A percentile compares a stretch with the other conserved stretches of the same genome.
Conservation (phyloP, 2,329 filamentous ascomycete genomes). For the Diatrype stigma region DNA sequence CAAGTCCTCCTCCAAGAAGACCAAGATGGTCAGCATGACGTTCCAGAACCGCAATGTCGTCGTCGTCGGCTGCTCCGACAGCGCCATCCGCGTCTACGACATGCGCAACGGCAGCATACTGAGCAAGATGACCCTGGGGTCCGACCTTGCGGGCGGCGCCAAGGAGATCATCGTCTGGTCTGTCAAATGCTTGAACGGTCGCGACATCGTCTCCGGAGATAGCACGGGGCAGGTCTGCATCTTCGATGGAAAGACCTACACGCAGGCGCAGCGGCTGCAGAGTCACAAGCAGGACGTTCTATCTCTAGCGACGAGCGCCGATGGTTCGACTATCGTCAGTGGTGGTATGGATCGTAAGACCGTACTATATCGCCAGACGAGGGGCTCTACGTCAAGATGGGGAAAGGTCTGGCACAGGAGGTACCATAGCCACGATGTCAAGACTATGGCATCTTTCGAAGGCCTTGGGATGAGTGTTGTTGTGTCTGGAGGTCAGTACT, state of each 20-base stretch:
- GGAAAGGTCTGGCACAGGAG: constrained; percentile 78
- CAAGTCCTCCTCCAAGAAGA: constrained; percentile 75
- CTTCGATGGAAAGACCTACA: constrained; percentile 91
- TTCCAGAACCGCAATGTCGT: constrained; percentile 82
- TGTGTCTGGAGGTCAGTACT: constrained; percentile 77
- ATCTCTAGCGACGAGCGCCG: constrained; percentile 75
- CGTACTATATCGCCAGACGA: constrained; percentile 70
- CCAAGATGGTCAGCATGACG: constrained; percentile 83
- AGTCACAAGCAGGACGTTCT: constrained; percentile 87
- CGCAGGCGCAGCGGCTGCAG: constrained; percentile 78
- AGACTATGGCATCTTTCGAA: constrained; percentile 88
- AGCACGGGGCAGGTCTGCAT: constrained; percentile 91
- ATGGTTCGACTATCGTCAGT: constrained; percentile 79
- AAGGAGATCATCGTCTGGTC: constrained; percentile 92
- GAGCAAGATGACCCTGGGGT: constrained; percentile 80
- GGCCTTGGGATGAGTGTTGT: constrained; percentile 77
- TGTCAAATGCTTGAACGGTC: constrained; percentile 80
- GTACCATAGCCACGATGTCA: constrained; percentile 92
- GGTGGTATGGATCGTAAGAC: constrained; percentile 90
- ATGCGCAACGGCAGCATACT: constrained; percentile 72
- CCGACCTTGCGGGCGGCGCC: constrained; percentile 69
- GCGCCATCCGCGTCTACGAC: constrained; percentile 85
- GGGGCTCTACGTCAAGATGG: constrained; percentile 65
- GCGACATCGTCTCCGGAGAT: constrained; percentile 90
- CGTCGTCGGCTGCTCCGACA: constrained; percentile 92